Evolutionary conservation across 169 alveolate genomes (phyloP), one percentile per base, ranked within the genome.

Genomic region (Eimeria nieschulzi): DNA sequence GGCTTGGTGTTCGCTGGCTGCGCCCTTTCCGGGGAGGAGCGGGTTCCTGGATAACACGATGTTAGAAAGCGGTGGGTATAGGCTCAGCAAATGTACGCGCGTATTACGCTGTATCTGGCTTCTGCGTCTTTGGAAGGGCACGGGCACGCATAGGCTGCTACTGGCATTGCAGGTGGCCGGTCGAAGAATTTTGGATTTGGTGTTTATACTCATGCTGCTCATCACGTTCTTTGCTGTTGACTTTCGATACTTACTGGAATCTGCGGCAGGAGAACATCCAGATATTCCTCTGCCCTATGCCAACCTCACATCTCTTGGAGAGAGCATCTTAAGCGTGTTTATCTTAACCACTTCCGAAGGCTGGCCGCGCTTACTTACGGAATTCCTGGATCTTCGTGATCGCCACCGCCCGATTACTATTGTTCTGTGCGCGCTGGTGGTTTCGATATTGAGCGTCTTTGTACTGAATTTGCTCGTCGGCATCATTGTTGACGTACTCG

Each of bases 331-430:
- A 54, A 83, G 93, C 25, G 90, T 79, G 23, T 90, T 78, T 51
- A 83, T 90, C 71, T 90, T 90, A 8, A 70, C 93, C 59, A 90
- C 93, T 8, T 25, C 87, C 26, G 93, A 90, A 26, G 93, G 90
- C n/a, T 90, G 93, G 93, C 93, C 93, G 12, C 63, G 85, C 63
- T 23, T 90, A 17, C 83, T 90, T 55, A 39, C 56, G 55, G 53
- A 17, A 70, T 46, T 90, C 7, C 84, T 90, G 53, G 78, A 90
- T 55, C 93, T 61, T 25, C 55, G 90, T 19, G 78, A 19, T 64
- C 51, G 66, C 46, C 55, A 82, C 90, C 78, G 21, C 59, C 9
- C 7, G 21, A 15, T 82, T 17, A 82, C 78, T 39, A 55, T 90
- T 53, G 0, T 79, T 25, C 61, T 90, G 23, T 90, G 85, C 93